phyloP scores from a whole-genome alignment of 139 green algal genomes.

The Chlorella sorokiniana region DNA sequence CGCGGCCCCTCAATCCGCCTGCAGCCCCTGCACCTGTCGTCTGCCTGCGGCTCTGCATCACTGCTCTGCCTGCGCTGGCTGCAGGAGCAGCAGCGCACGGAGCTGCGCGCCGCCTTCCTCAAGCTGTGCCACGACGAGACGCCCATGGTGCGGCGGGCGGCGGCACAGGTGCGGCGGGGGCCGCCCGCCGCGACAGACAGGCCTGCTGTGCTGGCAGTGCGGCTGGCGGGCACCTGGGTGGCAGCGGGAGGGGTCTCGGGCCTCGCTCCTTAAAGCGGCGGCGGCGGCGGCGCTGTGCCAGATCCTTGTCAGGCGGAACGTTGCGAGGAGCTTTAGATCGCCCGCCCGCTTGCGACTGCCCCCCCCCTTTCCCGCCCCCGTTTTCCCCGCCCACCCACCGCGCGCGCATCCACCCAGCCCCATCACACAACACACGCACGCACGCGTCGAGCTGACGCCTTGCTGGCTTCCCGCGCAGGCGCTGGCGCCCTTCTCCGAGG shows the following conservation, averaged over 20 bases:
- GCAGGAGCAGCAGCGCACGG: slow-evolving; percentile 41
- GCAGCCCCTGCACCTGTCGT: too few species aligned
- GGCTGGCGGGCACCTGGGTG: too few species aligned
- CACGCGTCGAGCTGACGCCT: too few species aligned
- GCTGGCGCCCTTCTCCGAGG: slow-evolving; percentile 15
- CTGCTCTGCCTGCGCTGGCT: not conserved
- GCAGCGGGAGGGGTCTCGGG: too few species aligned
- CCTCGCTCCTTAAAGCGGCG: too few species aligned
- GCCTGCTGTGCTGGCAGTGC: not conserved
- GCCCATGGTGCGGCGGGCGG: slow-evolving; percentile 95
- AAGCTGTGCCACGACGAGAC: slow-evolving; percentile 96
- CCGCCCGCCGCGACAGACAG: not conserved
- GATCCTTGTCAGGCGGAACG: not conserved
- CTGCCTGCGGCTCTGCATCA: not conserved
- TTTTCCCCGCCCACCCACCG: too few species aligned
- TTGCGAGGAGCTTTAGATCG: not conserved
- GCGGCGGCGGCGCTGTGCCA: too few species aligned
- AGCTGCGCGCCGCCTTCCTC: slow-evolving; percentile 83
- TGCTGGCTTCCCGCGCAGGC: not conserved
- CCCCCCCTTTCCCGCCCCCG: too few species aligned
- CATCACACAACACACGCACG: too few species aligned
- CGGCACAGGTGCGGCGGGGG: slow-evolving; percentile 42
- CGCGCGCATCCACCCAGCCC: too few species aligned
- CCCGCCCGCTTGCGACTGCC: too few species aligned
- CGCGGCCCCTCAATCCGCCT: too few species aligned